Conservation (phyloP, 371 early-diverging fungal species). For the Phascolomyces articulosus region DNA sequence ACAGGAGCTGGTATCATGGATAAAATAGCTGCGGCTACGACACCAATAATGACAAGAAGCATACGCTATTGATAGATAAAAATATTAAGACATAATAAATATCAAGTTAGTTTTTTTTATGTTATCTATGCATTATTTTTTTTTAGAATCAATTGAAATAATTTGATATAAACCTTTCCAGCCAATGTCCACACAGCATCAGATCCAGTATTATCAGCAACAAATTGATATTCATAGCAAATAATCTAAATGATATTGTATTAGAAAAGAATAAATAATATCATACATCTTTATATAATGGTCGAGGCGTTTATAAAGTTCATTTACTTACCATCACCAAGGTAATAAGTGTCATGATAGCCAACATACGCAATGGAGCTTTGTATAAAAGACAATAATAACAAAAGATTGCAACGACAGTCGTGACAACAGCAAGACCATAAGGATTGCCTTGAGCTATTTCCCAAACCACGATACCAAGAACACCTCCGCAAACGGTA, state of each 20-base stretch:
- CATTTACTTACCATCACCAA: constrained; percentile 24
- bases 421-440: constrained; percentile 31
- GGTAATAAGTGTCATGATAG: constrained; percentile 36
- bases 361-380: constrained; percentile 23
- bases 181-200: constrained; percentile 42
- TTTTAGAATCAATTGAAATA: no score
- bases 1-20: constrained; percentile 38
- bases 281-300: no score
- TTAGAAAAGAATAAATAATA: background rate
- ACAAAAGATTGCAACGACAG: constrained; percentile 23
- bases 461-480: constrained; percentile 49
- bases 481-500: constrained; percentile 30
- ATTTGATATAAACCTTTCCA: constrained; percentile 39
- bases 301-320: no score
- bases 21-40: constrained; percentile 37
- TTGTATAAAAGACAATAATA: constrained; percentile 39
- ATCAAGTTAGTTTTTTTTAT: no score
- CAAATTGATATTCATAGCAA: constrained; percentile 34
- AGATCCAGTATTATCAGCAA: constrained; percentile 1
- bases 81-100: background rate
- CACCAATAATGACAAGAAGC: constrained; percentile 42
- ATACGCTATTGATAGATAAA: constrained; percentile 29
- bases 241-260: constrained; percentile 15
- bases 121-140: no score
- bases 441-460: constrained; percentile 43